Conservation (phyloP, 768 basidiomycete genomes). For the Candolleomyces aberdarensis region DNA sequence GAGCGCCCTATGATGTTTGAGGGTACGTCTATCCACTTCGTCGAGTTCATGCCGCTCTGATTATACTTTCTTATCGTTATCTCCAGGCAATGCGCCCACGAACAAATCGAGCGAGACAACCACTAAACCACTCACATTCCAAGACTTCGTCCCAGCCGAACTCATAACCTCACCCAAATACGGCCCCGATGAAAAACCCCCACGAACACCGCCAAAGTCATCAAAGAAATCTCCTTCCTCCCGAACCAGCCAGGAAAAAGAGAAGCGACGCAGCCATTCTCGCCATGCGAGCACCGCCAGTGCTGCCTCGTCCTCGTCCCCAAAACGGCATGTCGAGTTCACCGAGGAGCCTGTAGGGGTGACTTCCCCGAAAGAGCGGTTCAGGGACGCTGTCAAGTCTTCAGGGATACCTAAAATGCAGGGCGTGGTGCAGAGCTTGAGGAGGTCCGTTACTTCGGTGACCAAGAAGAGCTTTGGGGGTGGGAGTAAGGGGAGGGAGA, state of each 20-base stretch:
- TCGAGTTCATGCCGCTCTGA: not conserved
- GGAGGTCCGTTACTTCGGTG: slow-evolving; percentile 36
- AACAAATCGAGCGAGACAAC: slow-evolving; percentile 5
- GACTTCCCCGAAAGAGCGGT: slow-evolving; percentile 7
- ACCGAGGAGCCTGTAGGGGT: not conserved
- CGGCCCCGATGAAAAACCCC: not conserved
- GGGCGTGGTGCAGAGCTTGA: slow-evolving; percentile 31
- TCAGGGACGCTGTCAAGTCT: slow-evolving; percentile 29
- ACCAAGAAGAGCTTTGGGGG: not conserved
- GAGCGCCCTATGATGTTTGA: slow-evolving; percentile 21
- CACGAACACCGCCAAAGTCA: not conserved
- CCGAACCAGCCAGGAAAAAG: not conserved
- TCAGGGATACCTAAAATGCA: slow-evolving; percentile 39
- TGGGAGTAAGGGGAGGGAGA: not conserved
- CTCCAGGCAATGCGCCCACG: slow-evolving; percentile 7
- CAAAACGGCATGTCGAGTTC: not conserved
- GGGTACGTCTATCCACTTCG: not conserved
- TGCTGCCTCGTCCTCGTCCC: not conserved
- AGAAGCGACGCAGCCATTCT: not conserved
- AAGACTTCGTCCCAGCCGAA: slow-evolving; percentile 43
- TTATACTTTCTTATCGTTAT: not conserved
- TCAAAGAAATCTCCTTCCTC: not conserved
- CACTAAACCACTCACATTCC: slow-evolving; percentile 27
- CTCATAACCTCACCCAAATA: slow-evolving; percentile 39
- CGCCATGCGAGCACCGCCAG: too few species aligned